Evolutionary conservation across 352 stramenopile species (phyloP).

Genomic region (Phytophthora constricta): DNA sequence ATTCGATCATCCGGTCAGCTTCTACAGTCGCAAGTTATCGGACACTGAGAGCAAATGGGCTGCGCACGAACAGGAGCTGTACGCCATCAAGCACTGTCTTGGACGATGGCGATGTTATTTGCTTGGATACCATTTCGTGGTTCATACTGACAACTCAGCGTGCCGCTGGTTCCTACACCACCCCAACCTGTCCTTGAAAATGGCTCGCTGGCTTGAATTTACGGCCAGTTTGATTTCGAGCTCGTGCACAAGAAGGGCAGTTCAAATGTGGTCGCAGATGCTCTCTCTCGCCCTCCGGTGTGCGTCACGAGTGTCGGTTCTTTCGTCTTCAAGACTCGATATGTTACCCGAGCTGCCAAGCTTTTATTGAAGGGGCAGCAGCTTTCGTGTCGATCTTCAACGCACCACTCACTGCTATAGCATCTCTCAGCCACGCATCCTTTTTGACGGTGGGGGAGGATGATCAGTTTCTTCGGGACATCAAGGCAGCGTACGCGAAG

Average conservation of each 20-base stretch:
- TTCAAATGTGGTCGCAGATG: slow-evolving; percentile 7
- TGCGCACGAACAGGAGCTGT: background rate
- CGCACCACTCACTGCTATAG: background rate
- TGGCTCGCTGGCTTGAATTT: slow-evolving; percentile 8
- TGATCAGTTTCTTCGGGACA: slow-evolving; percentile 2
- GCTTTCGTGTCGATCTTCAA: background rate
- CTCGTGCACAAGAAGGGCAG: slow-evolving; percentile 7
- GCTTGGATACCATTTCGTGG: slow-evolving; percentile 4
- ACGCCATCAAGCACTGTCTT: background rate
- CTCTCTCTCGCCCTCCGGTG: slow-evolving; percentile 4
- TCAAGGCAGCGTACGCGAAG: slow-evolving; percentile 1
- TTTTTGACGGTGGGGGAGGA: slow-evolving; percentile 8
- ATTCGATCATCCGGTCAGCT: slow-evolving; percentile 6
- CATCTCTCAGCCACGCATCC: background rate
- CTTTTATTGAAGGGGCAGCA: slow-evolving; percentile 3
- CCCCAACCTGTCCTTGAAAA: slow-evolving; percentile 3
- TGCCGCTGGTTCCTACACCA: slow-evolving; percentile 7
- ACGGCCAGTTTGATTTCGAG: slow-evolving; percentile 10
- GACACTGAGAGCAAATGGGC: slow-evolving; percentile 9
- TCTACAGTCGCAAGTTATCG: slow-evolving; percentile 10
- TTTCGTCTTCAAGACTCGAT: slow-evolving; percentile 8
- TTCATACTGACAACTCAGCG: slow-evolving; percentile 7
- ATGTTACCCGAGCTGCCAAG: background rate
- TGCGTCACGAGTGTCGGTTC: slow-evolving; percentile 1
- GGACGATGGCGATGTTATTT: slow-evolving; percentile 3